Evolutionary conservation across 306 rosid species (phyloP).

Genomic region (Arachis hypogaea): DNA sequence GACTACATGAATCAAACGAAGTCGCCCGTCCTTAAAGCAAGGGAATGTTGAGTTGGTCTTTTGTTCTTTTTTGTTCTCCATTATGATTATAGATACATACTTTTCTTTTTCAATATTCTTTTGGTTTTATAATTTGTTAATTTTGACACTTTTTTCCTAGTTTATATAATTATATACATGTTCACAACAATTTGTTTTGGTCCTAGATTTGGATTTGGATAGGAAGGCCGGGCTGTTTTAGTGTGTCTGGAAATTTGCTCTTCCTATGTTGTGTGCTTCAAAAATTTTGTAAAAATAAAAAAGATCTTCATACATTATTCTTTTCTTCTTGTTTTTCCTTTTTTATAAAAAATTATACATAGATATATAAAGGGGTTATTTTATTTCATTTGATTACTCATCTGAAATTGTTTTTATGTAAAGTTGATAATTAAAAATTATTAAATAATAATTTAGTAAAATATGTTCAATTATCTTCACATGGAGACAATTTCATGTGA

Average conservation of each 20-base stretch:
- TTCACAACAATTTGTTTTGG: slow-evolving; percentile 30
- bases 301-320: slow-evolving; percentile 20
- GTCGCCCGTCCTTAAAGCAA: neutral
- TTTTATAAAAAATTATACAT: neutral
- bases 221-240: slow-evolving; percentile 73
- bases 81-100: slow-evolving; percentile 36
- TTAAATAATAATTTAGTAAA: no score
- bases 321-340: neutral
- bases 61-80: slow-evolving; percentile 10
- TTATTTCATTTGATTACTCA: no score
- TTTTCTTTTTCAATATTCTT: neutral
- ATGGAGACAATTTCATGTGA: no score
- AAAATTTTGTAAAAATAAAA: slow-evolving; percentile 40
- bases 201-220: slow-evolving; percentile 48
- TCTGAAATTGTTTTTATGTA: no score
- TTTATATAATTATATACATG: slow-evolving; percentile 28
- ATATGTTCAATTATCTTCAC: no score
- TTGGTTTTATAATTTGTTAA: slow-evolving; percentile 12
- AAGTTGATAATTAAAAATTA: no score
- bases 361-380: no score
- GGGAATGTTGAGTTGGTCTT: slow-evolving; percentile 24
- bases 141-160: slow-evolving; percentile 37
- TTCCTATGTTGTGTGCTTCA: slow-evolving; percentile 29
- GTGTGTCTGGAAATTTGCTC: slow-evolving; percentile 70
- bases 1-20: no score